phyloP scores from a whole-genome alignment of 768 basidiomycete species.

The Amanita molliuscula region DNA sequence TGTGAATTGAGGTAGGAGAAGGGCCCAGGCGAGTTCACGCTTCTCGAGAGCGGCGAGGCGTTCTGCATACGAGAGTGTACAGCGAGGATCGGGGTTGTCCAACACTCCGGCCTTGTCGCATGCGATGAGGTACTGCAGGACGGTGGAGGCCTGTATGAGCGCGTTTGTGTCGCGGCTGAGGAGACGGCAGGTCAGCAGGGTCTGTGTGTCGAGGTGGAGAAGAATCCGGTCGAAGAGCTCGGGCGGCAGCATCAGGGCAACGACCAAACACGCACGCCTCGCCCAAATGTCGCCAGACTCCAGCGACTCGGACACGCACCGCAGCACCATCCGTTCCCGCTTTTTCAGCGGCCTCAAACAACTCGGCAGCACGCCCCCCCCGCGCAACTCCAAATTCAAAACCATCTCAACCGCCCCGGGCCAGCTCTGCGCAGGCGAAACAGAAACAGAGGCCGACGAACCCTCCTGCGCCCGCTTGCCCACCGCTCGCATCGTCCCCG shows the following conservation, averaged over 20 bases:
- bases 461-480: slow-evolving; percentile 25
- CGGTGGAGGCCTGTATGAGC: slow-evolving; percentile 17
- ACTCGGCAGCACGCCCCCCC: background rate
- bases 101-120: slow-evolving; percentile 15
- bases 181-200: slow-evolving; percentile 15
- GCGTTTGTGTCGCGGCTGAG: slow-evolving; percentile 14
- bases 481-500: slow-evolving; percentile 48
- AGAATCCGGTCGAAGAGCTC: slow-evolving; percentile 23
- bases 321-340: background rate
- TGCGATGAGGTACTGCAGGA: slow-evolving; percentile 23
- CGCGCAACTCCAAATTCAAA: background rate
- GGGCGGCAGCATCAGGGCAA: slow-evolving; percentile 1
- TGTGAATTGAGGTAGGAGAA: slow-evolving; percentile 15
- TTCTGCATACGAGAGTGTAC: slow-evolving; percentile 13
- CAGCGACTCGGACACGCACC: too few relatives aligned
- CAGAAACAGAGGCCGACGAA: slow-evolving; percentile 72
- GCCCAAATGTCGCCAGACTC: too few relatives aligned
- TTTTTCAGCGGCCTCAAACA: background rate
- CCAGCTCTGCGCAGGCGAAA: slow-evolving; percentile 37
- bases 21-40: slow-evolving; percentile 22
- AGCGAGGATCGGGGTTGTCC: slow-evolving; percentile 23
- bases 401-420: background rate
- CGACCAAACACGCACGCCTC: too few relatives aligned
- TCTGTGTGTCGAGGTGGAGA: slow-evolving; percentile 14
- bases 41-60: slow-evolving; percentile 16